Evolutionary conservation across 2,329 filamentous ascomycete species (phyloP).

Genomic region (Cladophialophora chaetospira): DNA sequence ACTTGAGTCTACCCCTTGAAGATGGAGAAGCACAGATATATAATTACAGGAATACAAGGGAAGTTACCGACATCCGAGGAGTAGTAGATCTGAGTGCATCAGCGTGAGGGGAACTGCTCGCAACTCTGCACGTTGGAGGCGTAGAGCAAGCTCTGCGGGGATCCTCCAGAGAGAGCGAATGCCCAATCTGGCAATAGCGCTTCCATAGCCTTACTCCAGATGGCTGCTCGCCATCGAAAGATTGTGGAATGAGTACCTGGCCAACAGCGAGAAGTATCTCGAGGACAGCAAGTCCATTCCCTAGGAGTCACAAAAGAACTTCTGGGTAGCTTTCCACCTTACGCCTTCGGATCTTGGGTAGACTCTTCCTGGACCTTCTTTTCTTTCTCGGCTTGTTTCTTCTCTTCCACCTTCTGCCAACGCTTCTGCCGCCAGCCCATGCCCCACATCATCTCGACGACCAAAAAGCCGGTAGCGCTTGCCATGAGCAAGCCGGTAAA

Average conservation of each 20-base stretch:
- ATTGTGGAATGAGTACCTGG: too few relatives aligned
- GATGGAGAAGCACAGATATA: too few relatives aligned
- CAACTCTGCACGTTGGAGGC: not conserved
- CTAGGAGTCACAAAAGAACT: too few relatives aligned
- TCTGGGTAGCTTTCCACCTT: too few relatives aligned
- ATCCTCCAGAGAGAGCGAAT: not conserved
- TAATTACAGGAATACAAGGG: too few relatives aligned
- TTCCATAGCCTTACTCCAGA: not conserved
- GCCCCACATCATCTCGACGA: constrained; percentile 1
- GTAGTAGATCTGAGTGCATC: too few relatives aligned
- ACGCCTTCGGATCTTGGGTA: not conserved
- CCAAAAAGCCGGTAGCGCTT: not conserved
- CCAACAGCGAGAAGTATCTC: too few relatives aligned
- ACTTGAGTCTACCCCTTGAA: too few relatives aligned
- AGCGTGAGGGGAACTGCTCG: not conserved
- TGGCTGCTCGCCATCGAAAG: too few relatives aligned
- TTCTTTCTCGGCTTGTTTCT: constrained; percentile 1
- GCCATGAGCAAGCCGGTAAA: constrained; percentile 3
- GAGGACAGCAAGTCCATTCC: too few relatives aligned
- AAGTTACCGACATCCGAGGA: too few relatives aligned
- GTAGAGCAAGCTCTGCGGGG: not conserved
- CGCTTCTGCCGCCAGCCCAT: constrained; percentile 18
- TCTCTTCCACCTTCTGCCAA: not conserved
- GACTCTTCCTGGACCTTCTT: not conserved
- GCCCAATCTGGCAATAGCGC: not conserved